A percentile compares a stretch with the other conserved stretches of the same genome.
Conservation (phyloP, 208 protist genomes). For the Herpetomonas tarakana region DNA sequence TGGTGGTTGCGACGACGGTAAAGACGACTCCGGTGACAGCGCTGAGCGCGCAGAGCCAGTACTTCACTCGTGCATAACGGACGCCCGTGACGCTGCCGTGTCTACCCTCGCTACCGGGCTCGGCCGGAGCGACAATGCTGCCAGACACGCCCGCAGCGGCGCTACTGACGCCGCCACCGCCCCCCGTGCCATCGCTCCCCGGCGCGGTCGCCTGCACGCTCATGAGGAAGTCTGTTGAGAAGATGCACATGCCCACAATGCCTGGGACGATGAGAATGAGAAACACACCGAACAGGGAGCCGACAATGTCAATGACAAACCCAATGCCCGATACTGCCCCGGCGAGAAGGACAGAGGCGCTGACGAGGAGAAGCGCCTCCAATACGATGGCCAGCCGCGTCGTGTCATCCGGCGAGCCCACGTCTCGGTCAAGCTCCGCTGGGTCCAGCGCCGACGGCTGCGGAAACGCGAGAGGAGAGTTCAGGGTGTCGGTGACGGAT, state of each 20-base stretch:
- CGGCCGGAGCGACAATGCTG: too few species aligned
- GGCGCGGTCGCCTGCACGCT: conserved; percentile 10
- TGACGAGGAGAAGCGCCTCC: conserved; percentile 58
- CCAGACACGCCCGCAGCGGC: too few species aligned
- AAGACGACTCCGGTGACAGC: conserved; percentile 32
- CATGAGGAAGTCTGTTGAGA: conserved; percentile 25
- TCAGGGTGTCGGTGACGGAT: neutral
- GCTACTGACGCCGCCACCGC: neutral
- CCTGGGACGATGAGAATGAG: conserved; percentile 62
- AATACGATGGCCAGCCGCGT: conserved; percentile 61
- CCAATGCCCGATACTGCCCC: conserved; percentile 53
- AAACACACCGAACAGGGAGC: conserved; percentile 56
- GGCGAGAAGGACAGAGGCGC: conserved; percentile 36
- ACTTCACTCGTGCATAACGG: conserved; percentile 27
- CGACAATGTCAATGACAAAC: conserved; percentile 65
- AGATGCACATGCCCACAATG: conserved; percentile 48
- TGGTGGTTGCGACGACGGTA: conserved; percentile 25
- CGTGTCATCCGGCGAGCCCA: conserved; percentile 64
- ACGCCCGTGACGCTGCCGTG: too few species aligned
- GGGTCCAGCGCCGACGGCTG: neutral
- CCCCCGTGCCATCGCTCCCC: neutral
- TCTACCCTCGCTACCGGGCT: too few species aligned
- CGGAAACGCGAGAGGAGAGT: neutral
- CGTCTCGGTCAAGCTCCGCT: conserved; percentile 47
- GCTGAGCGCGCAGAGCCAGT: conserved; percentile 27